Evolutionary conservation across 768 basidiomycete species (phyloP).

Genomic region (Agrocybe pediades): DNA sequence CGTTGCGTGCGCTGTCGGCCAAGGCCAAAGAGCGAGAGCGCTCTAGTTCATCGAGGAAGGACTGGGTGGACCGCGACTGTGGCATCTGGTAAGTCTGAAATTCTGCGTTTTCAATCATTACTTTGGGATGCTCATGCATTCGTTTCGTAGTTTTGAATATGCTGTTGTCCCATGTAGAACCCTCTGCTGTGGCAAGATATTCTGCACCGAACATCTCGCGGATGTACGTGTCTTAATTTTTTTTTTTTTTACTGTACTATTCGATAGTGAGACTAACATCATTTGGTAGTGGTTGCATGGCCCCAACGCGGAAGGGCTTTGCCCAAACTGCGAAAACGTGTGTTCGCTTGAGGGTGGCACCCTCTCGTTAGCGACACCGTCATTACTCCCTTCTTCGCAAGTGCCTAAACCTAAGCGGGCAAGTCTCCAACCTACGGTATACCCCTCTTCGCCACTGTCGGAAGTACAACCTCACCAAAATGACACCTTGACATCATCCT

Average conservation of each 20-base stretch:
- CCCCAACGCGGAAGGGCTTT: constrained; percentile 30
- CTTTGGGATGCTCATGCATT: background rate
- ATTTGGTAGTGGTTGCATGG: constrained; percentile 33
- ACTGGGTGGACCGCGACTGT: constrained; percentile 28
- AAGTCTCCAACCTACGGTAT: constrained; percentile 9
- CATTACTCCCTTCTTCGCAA: constrained; percentile 12
- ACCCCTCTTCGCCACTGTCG: constrained; percentile 12
- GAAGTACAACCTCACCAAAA: constrained; percentile 14
- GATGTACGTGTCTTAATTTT: constrained; percentile 24
- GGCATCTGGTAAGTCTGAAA: constrained; percentile 28
- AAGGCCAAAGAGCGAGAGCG: constrained; percentile 13
- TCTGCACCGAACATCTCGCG: constrained; percentile 31
- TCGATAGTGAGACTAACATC: background rate
- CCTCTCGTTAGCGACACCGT: constrained; percentile 25
- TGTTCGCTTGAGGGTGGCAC: constrained; percentile 27
- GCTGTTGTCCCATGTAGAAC: constrained; percentile 30
- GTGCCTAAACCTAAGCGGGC: constrained; percentile 5
- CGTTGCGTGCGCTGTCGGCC: constrained; percentile 10
- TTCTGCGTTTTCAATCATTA: background rate
- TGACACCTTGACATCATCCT: constrained; percentile 4
- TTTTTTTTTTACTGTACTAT: too few species aligned
- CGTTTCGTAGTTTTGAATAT: constrained; percentile 28
- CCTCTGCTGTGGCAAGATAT: constrained; percentile 33
- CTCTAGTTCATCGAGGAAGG: background rate
- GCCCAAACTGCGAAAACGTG: constrained; percentile 33